Evolutionary conservation across 1,284 basidiomycete genomes (phyloP).

Genomic region (Rhodotorula mucilaginosa): DNA sequence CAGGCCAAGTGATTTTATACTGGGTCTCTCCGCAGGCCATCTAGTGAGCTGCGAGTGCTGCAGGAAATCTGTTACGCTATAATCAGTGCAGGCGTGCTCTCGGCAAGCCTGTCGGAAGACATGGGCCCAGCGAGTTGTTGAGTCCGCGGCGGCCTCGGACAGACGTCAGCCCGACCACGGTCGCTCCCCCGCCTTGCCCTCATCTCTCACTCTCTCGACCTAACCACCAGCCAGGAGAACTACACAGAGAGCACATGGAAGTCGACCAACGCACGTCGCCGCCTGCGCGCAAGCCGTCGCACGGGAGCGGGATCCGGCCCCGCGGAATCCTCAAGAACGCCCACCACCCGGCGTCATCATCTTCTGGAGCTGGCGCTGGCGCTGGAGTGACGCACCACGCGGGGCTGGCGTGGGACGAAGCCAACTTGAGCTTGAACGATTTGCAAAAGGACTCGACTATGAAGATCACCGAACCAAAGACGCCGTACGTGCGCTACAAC

Average conservation of each 20-base stretch:
- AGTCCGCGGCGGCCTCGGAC: too few relatives aligned
- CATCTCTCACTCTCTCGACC: too few relatives aligned
- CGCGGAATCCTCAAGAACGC: slow-evolving; percentile 44
- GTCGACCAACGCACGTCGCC: background rate
- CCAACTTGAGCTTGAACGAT: slow-evolving; percentile 44
- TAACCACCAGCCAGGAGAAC: background rate
- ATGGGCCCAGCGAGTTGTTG: too few relatives aligned
- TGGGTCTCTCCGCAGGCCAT: too few relatives aligned
- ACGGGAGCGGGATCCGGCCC: slow-evolving; percentile 15
- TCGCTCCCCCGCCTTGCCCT: background rate
- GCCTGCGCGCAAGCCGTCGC: slow-evolving; percentile 10
- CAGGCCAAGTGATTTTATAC: too few relatives aligned
- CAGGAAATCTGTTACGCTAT: too few relatives aligned
- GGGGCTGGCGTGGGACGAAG: slow-evolving; percentile 42
- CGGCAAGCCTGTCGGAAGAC: too few relatives aligned
- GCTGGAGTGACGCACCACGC: background rate
- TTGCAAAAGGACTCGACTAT: slow-evolving; percentile 40
- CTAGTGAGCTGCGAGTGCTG: too few relatives aligned
- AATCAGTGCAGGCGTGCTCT: too few relatives aligned
- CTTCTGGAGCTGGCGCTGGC: background rate
- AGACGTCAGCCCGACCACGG: too few relatives aligned
- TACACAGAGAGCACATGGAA: background rate
- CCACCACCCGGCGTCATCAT: background rate
- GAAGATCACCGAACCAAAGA: slow-evolving; percentile 45
- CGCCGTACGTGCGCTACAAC: slow-evolving; percentile 45